A percentile compares a stretch with the other conserved stretches of the same genome.
Evolutionary conservation across 2,329 filamentous ascomycete species (phyloP).

Genomic region (Paraphaeosphaeria sporulosa): DNA sequence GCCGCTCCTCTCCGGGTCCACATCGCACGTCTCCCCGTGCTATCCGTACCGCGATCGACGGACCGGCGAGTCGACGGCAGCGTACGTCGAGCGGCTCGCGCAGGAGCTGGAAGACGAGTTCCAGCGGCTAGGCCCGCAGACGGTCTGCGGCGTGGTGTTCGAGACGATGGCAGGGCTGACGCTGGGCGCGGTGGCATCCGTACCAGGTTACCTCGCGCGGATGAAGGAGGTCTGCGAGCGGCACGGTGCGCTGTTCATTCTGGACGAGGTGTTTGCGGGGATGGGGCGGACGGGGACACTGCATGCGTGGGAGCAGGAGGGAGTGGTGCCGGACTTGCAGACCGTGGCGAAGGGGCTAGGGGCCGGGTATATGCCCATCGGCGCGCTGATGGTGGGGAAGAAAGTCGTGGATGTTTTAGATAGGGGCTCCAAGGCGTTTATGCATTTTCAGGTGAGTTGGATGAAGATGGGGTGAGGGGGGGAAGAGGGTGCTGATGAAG

Average conservation of each 20-base stretch:
- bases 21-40: slow-evolving; percentile 71
- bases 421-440: slow-evolving; percentile 56
- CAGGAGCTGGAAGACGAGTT: slow-evolving; percentile 74
- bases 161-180: slow-evolving; percentile 16
- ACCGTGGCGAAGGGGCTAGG: slow-evolving; percentile 71
- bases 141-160: slow-evolving; percentile 39
- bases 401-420: slow-evolving; percentile 55
- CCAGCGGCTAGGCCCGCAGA: slow-evolving; percentile 55
- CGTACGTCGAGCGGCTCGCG: slow-evolving; percentile 67
- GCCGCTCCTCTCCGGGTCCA: slow-evolving; percentile 62
- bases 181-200: slow-evolving; percentile 60
- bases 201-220: slow-evolving; percentile 63
- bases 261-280: slow-evolving; percentile 55
- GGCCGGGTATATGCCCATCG: slow-evolving; percentile 68
- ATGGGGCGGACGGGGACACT: slow-evolving; percentile 39
- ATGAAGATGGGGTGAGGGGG: neutral
- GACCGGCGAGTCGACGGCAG: slow-evolving; percentile 60
- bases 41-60: slow-evolving; percentile 67
- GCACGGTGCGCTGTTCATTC: slow-evolving; percentile 63
- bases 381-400: slow-evolving; percentile 62
- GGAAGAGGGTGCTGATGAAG: neutral
- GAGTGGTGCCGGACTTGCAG: slow-evolving; percentile 66
- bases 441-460: slow-evolving; percentile 43
- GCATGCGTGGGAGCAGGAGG: slow-evolving; percentile 54
- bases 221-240: slow-evolving; percentile 63